Evolutionary conservation across 2,329 filamentous ascomycete species (phyloP).

Genomic region (Cladobotryum protrusum): DNA sequence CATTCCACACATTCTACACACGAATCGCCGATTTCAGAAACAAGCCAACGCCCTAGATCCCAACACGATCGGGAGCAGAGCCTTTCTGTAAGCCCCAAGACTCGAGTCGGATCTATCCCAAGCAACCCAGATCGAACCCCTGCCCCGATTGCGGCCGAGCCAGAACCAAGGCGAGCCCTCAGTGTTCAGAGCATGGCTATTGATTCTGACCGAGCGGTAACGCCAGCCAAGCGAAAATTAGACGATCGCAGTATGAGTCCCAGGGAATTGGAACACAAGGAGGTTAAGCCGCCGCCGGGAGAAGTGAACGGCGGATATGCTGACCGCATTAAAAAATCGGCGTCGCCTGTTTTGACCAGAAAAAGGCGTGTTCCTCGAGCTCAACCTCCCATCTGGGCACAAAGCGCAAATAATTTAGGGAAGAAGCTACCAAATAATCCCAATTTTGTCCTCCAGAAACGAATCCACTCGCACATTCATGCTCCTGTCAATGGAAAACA

Average conservation of each 20-base stretch:
- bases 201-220: conserved; percentile 27
- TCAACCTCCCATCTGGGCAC: conserved; percentile 44
- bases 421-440: conserved; percentile 33
- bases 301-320: conserved; percentile 38
- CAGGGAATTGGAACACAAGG: conserved; percentile 45
- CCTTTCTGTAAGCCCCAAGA: conserved; percentile 74
- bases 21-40: conserved; percentile 36
- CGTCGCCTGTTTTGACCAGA: conserved; percentile 28
- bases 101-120: conserved; percentile 50
- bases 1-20: conserved; percentile 32
- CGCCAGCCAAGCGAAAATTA: conserved; percentile 36
- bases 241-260: conserved; percentile 38
- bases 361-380: conserved; percentile 35
- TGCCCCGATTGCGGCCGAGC: conserved; percentile 18
- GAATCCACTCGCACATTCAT: conserved; percentile 21
- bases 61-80: conserved; percentile 62
- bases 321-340: conserved; percentile 18
- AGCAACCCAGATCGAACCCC: conserved; percentile 32
- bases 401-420: conserved; percentile 29
- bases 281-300: conserved; percentile 43
- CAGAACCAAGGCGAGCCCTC: conserved; percentile 20
- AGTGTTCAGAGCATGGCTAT: conserved; percentile 22
- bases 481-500: conserved; percentile 32
- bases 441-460: conserved; percentile 42
- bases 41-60: conserved; percentile 45